Conservation (phyloP, 1,284 basidiomycete genomes). For the Pterula multifida region DNA sequence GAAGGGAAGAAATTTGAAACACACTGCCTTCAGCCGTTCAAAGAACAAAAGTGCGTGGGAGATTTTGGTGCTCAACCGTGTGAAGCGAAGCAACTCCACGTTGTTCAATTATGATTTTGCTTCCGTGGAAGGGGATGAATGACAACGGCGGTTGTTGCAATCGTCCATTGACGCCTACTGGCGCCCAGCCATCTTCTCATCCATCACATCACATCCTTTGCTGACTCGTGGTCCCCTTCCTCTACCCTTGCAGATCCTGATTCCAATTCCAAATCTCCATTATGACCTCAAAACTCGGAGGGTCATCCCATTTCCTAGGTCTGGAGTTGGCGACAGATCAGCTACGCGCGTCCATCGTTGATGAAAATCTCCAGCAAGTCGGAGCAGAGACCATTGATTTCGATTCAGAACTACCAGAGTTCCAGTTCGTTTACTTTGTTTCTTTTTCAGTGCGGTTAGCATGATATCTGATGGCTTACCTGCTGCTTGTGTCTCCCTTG, state of each 20-base stretch:
- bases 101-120: not conserved
- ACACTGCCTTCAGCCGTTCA: not conserved
- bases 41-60: not conserved
- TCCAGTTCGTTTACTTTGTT: conserved; percentile 44
- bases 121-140: not conserved
- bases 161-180: not conserved
- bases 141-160: not conserved
- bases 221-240: not conserved
- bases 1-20: not conserved
- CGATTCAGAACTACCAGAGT: conserved; percentile 67
- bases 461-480: conserved; percentile 5
- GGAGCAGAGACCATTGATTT: conserved; percentile 72
- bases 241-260: not conserved
- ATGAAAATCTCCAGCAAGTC: conserved; percentile 66
- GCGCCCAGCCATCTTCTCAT: too few relatives aligned
- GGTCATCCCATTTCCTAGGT: conserved; percentile 52
- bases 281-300: conserved; percentile 46
- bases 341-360: conserved; percentile 67
- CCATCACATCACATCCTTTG: not conserved
- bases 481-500: conserved; percentile 5
- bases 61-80: not conserved
- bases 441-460: conserved; percentile 1
- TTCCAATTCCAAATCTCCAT: not conserved
- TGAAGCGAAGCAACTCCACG: not conserved
- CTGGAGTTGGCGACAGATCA: conserved; percentile 74